These are phyloP conservation scores for Picochlorum sp. DNA, from an alignment of 139 green algal species.

Conservation along the genomic window DNA sequence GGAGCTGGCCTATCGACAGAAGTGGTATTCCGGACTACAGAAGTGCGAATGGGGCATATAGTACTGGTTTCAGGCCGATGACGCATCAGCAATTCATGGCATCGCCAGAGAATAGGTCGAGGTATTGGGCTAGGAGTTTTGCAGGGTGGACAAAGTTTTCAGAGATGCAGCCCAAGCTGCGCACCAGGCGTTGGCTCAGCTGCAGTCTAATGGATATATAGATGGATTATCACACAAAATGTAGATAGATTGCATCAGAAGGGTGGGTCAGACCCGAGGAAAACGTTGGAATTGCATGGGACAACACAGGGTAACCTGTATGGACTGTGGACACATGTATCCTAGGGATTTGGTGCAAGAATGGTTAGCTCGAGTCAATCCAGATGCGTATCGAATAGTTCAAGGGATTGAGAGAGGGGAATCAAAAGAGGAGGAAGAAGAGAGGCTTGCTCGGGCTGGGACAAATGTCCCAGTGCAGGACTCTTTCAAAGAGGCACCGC, in stretches of 20 bases:
- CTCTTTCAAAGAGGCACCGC: too few relatives aligned
- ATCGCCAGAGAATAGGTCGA: constrained; percentile 30
- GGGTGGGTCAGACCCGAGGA: constrained; percentile 29
- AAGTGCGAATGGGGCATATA: constrained; percentile 78
- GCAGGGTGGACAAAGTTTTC: constrained; percentile 77
- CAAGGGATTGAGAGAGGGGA: too few relatives aligned
- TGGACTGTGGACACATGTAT: constrained; percentile 44
- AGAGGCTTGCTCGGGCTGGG: not conserved
- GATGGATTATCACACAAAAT: constrained; percentile 84
- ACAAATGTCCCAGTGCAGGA: not conserved
- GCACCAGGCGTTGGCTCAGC: constrained; percentile 52
- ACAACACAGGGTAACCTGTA: constrained; percentile 80
- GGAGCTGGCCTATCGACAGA: constrained; percentile 54
- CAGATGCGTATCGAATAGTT: not conserved
- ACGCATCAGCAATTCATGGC: constrained; percentile 75
- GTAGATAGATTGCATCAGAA: constrained; percentile 88
- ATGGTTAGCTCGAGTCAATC: constrained; percentile 51
- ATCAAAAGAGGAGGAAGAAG: not conserved
- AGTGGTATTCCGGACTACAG: constrained; percentile 87
- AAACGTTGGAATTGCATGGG: constrained; percentile 87
- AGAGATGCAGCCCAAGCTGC: constrained; percentile 49
- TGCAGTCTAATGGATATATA: constrained; percentile 48
- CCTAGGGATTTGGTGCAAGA: constrained; percentile 48
- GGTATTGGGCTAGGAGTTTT: constrained; percentile 88
- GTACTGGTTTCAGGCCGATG: constrained; percentile 91